Evolutionary conservation across 2,329 filamentous ascomycete species (phyloP).

Genomic region (Sclerotinia sclerotiorum): DNA sequence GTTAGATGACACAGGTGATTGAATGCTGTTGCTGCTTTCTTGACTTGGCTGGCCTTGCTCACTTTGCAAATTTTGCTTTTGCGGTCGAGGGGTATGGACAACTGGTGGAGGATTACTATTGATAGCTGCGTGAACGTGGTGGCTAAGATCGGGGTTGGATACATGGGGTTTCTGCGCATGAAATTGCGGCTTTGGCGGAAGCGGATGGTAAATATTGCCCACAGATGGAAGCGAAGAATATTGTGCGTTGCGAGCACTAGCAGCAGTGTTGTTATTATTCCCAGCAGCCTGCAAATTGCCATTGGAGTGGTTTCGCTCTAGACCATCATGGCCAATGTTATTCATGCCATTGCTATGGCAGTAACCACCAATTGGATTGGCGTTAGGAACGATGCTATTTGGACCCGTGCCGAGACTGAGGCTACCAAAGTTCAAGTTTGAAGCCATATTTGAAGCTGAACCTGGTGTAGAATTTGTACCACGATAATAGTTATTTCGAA

Average conservation of each 20-base stretch:
- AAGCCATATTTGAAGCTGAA: slow-evolving; percentile 1
- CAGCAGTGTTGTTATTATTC: not conserved
- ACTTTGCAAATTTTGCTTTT: not conserved
- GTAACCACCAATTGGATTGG: not conserved
- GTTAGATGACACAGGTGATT: slow-evolving; percentile 1
- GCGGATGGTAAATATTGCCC: slow-evolving; percentile 1
- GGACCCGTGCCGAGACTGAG: slow-evolving; percentile 8
- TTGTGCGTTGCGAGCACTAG: slow-evolving; percentile 16
- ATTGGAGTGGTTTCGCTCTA: not conserved
- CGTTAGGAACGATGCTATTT: not conserved
- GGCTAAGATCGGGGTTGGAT: not conserved
- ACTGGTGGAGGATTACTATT: slow-evolving; percentile 1
- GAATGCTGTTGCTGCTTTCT: not conserved
- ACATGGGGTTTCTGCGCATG: not conserved
- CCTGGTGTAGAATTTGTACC: not conserved
- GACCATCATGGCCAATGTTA: not conserved
- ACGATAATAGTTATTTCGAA: slow-evolving; percentile 11
- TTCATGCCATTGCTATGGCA: not conserved
- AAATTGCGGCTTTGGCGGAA: slow-evolving; percentile 15
- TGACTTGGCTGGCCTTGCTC: not conserved
- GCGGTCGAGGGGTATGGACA: slow-evolving; percentile 7
- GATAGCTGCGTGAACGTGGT: not conserved
- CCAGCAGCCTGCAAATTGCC: not conserved
- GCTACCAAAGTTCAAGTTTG: slow-evolving; percentile 1
- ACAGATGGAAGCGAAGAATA: slow-evolving; percentile 2